These are phyloP conservation scores for Pelargonium cotyledonis DNA, from an alignment of 441 rosid genomes.

Conservation along the genomic window DNA sequence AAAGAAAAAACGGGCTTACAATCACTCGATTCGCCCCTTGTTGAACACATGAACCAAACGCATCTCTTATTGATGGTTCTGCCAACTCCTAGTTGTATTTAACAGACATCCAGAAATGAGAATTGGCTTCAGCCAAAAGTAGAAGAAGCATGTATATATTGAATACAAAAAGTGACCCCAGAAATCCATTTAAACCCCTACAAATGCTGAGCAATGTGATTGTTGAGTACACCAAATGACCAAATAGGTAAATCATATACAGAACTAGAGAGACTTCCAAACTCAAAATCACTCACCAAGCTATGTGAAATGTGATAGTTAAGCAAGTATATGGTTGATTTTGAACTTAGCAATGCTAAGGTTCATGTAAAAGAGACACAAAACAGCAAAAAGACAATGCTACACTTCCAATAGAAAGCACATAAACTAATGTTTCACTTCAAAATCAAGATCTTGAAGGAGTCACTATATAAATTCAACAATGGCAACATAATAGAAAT, in stretches of 20 bases:
- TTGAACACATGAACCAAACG: conserved; percentile 61
- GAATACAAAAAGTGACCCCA: too few species aligned
- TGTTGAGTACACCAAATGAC: too few species aligned
- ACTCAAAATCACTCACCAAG: not conserved
- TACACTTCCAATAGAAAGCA: too few species aligned
- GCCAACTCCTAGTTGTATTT: conserved; percentile 59
- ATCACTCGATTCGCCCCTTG: conserved; percentile 75
- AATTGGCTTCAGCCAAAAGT: not conserved
- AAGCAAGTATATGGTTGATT: not conserved
- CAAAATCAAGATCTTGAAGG: not conserved
- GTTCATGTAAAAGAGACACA: not conserved
- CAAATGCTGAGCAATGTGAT: too few species aligned
- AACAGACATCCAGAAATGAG: not conserved
- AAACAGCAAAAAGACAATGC: not conserved
- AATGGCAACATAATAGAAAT: not conserved
- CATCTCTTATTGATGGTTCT: conserved; percentile 76
- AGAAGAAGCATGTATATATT: too few species aligned
- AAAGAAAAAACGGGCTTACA: conserved; percentile 83
- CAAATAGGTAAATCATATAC: too few species aligned
- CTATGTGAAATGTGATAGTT: not conserved
- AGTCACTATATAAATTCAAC: not conserved
- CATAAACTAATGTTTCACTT: not conserved
- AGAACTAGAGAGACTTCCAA: too few species aligned
- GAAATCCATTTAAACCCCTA: too few species aligned
- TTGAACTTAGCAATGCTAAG: not conserved